A percentile compares a stretch with the other conserved stretches of the same genome.
Conservation (phyloP, 306 rosid species). For the Cucurbita argyrosperma region DNA sequence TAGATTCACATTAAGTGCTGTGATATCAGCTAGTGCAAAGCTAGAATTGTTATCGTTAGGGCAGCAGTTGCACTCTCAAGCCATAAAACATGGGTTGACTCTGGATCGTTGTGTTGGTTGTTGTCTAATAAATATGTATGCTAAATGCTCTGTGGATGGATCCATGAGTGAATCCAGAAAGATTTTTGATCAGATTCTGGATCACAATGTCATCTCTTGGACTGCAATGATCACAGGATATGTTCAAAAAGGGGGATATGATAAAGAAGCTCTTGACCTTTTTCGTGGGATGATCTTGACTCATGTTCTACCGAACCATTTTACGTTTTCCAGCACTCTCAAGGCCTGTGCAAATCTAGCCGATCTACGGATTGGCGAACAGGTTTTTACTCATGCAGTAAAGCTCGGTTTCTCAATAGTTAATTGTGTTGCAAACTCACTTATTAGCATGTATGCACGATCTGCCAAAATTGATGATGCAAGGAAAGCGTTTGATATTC, state of each 20-base stretch:
- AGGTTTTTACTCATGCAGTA: slow-evolving; percentile 27
- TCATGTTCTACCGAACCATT: slow-evolving; percentile 34
- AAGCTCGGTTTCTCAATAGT: slow-evolving; percentile 27
- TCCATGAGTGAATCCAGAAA: slow-evolving; percentile 21
- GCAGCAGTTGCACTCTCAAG: slow-evolving; percentile 45
- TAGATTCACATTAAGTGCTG: slow-evolving; percentile 31
- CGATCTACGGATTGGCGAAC: slow-evolving; percentile 24
- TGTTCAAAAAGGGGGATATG: slow-evolving; percentile 22
- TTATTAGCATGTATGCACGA: slow-evolving; percentile 42
- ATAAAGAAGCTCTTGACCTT: slow-evolving; percentile 27
- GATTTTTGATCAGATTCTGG: slow-evolving; percentile 25
- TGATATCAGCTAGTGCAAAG: slow-evolving; percentile 29
- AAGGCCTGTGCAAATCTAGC: slow-evolving; percentile 44
- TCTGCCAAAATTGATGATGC: slow-evolving; percentile 46
- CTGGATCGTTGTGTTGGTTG: slow-evolving; percentile 38
- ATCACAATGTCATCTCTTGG: slow-evolving; percentile 50
- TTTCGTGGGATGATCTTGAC: slow-evolving; percentile 26
- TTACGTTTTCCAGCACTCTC: slow-evolving; percentile 34
- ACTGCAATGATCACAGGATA: slow-evolving; percentile 38
- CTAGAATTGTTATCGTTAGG: slow-evolving; percentile 24
- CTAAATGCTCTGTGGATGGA: slow-evolving; percentile 28
- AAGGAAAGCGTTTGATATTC: slow-evolving; percentile 28
- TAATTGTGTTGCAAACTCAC: slow-evolving; percentile 45
- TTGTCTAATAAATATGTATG: slow-evolving; percentile 46
- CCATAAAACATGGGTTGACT: slow-evolving; percentile 25